Conservation (phyloP, 2,329 filamentous ascomycete genomes). For the Berkeleyomyces basicola region DNA sequence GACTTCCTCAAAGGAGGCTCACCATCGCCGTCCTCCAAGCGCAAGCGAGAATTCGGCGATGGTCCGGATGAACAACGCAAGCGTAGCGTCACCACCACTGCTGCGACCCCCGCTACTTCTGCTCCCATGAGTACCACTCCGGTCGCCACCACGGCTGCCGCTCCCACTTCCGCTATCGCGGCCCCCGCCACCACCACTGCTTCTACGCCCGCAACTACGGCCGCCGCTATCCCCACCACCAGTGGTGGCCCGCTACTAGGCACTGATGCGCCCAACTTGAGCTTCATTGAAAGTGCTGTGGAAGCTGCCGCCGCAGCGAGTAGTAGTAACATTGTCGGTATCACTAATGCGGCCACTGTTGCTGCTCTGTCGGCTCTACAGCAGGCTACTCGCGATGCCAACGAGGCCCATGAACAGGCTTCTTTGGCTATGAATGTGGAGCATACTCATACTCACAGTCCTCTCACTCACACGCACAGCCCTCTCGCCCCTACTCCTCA, state of each 20-base stretch:
- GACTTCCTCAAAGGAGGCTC: slow-evolving; percentile 9
- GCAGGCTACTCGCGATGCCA: slow-evolving; percentile 29
- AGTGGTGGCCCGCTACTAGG: slow-evolving; percentile 2
- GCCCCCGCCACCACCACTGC: slow-evolving; percentile 25
- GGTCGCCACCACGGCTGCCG: slow-evolving; percentile 24
- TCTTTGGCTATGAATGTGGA: slow-evolving; percentile 8
- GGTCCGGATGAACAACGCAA: slow-evolving; percentile 36
- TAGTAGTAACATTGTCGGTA: slow-evolving; percentile 20
- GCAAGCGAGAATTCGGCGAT: slow-evolving; percentile 34
- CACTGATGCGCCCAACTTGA: slow-evolving; percentile 13
- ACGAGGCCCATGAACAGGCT: slow-evolving; percentile 5
- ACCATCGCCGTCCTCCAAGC: slow-evolving; percentile 33
- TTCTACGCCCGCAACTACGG: not conserved
- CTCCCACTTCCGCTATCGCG: not conserved
- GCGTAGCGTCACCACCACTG: slow-evolving; percentile 29
- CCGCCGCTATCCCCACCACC: too few species aligned
- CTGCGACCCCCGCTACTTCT: slow-evolving; percentile 13
- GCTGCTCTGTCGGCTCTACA: slow-evolving; percentile 34
- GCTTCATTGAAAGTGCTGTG: slow-evolving; percentile 37
- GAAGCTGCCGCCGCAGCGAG: slow-evolving; percentile 26
- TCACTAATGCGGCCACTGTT: slow-evolving; percentile 12
- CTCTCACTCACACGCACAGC: slow-evolving; percentile 5
- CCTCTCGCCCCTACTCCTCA: slow-evolving; percentile 2
- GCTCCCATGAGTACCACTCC: too few species aligned
- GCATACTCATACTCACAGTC: slow-evolving; percentile 4